Conservation (phyloP, 2,329 filamentous ascomycete species). For the Endoconidiophora laricicola region DNA sequence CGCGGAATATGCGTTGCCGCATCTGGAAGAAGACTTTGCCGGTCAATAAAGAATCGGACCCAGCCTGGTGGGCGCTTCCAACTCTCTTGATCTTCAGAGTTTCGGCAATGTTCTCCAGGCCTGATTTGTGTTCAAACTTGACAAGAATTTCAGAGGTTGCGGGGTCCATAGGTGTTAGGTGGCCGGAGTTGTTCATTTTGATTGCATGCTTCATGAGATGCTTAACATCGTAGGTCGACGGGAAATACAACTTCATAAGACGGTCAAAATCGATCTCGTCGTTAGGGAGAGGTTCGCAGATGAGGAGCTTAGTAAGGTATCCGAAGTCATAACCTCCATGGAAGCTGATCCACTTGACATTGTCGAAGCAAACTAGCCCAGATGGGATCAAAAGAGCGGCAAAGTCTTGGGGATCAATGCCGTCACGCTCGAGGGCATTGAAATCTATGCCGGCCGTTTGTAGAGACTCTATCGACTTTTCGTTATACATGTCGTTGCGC, state of each 20-base stretch:
- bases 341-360: constrained; percentile 93
- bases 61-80: constrained; percentile 78
- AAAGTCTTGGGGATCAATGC: constrained; percentile 81
- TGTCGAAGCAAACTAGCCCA: constrained; percentile 70
- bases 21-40: constrained; percentile 92
- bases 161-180: constrained; percentile 45
- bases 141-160: constrained; percentile 57
- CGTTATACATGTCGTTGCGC: constrained; percentile 93
- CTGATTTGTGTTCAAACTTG: constrained; percentile 78
- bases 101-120: constrained; percentile 84
- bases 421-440: constrained; percentile 62
- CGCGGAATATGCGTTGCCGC: constrained; percentile 72
- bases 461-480: constrained; percentile 82
- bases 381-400: constrained; percentile 82
- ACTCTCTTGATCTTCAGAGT: constrained; percentile 80
- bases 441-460: constrained; percentile 91
- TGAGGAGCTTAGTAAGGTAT: constrained; percentile 87
- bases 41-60: constrained; percentile 83
- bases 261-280: constrained; percentile 82
- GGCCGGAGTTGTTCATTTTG: constrained; percentile 46
- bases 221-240: constrained; percentile 88
- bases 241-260: constrained; percentile 84
- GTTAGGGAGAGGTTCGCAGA: constrained; percentile 65
- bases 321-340: constrained; percentile 98
- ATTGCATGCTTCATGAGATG: constrained; percentile 87